phyloP scores from a whole-genome alignment of 2,329 filamentous ascomycete genomes.

The Tolypocladium guangdongense region DNA sequence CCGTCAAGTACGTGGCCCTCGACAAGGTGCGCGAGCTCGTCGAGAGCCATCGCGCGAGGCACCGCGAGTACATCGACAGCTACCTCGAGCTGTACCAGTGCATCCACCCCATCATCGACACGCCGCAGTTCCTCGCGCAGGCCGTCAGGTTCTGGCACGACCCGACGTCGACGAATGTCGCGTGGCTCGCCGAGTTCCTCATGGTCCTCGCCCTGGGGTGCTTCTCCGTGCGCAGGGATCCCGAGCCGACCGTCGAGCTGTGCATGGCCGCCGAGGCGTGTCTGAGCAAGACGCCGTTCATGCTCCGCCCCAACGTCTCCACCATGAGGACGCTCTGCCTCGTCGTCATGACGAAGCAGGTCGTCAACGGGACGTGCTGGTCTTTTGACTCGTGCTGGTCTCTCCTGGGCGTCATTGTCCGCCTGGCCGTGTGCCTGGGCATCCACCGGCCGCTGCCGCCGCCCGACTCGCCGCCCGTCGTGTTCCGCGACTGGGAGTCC shows the following conservation, averaged over 20 bases:
- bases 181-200: constrained; percentile 4
- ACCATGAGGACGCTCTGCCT: constrained; percentile 7
- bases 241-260: constrained; percentile 2
- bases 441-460: constrained; percentile 1
- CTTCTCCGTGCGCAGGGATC: background rate
- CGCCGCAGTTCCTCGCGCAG: background rate
- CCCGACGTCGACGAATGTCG: background rate
- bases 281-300: constrained; percentile 7
- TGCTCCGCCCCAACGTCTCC: constrained; percentile 6
- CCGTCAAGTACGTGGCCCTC: background rate
- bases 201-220: constrained; percentile 6
- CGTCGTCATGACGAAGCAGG: constrained; percentile 6
- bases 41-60: background rate
- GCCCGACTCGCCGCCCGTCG: background rate
- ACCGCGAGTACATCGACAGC: constrained; percentile 1
- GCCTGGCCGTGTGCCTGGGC: constrained; percentile 3
- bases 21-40: background rate
- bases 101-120: constrained; percentile 5
- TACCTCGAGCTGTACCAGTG: constrained; percentile 4
- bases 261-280: constrained; percentile 9
- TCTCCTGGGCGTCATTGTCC: constrained; percentile 1
- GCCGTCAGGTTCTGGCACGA: background rate
- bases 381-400: constrained; percentile 4
- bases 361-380: constrained; percentile 6
- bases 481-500: constrained; percentile 1